Percentiles rank a stretch among this genome's conserved stretches.
Evolutionary conservation across 1,139 yeast species (phyloP).

Genomic region (Zygoascus hellenicus): DNA sequence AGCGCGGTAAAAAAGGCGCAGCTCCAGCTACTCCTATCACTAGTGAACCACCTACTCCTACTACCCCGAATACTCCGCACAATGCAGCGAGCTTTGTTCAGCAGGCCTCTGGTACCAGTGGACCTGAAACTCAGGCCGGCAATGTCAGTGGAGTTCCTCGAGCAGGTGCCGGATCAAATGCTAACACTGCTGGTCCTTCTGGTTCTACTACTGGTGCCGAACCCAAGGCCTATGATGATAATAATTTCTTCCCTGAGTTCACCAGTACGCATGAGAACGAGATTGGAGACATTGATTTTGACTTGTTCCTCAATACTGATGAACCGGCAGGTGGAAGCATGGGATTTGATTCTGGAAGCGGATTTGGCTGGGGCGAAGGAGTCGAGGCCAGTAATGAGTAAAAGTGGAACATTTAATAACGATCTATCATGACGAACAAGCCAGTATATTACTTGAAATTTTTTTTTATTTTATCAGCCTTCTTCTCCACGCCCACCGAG

Average conservation of each 20-base stretch:
- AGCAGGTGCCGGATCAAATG: neutral
- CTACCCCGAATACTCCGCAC: slow-evolving; percentile 37
- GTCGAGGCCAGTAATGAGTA: slow-evolving; percentile 29
- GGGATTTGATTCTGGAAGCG: slow-evolving; percentile 26
- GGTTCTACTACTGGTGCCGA: slow-evolving; percentile 10
- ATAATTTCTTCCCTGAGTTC: slow-evolving; percentile 30
- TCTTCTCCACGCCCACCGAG: too few relatives aligned
- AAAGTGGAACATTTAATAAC: neutral
- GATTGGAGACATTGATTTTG: slow-evolving; percentile 33
- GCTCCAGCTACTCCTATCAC: slow-evolving; percentile 31
- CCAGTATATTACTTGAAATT: too few relatives aligned
- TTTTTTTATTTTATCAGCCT: too few relatives aligned
- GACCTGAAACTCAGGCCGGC: neutral
- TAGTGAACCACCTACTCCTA: slow-evolving; percentile 38
- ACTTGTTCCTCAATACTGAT: slow-evolving; percentile 34
- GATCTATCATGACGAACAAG: neutral
- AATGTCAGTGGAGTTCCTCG: neutral
- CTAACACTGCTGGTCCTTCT: neutral
- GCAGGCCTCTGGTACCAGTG: slow-evolving; percentile 8
- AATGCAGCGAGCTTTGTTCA: slow-evolving; percentile 15
- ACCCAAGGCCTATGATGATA: slow-evolving; percentile 9
- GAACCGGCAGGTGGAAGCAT: slow-evolving; percentile 24
- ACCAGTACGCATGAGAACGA: slow-evolving; percentile 25
- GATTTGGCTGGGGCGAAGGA: slow-evolving; percentile 30
- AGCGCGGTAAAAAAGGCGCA: slow-evolving; percentile 23